phyloP scores from a whole-genome alignment of 106 monocot species.

The Phalaenopsis aphrodite region DNA sequence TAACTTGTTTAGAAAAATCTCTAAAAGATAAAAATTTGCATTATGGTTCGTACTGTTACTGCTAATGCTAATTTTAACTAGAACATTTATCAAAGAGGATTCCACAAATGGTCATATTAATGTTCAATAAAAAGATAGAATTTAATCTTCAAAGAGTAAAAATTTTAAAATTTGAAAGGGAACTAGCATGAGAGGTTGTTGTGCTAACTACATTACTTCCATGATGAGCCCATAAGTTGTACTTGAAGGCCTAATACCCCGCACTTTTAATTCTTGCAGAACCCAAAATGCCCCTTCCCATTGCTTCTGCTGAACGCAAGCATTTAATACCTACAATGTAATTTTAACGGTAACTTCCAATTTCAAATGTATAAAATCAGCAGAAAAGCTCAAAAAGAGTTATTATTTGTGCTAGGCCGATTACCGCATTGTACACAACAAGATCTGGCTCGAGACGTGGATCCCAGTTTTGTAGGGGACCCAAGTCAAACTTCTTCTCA shows the following conservation, averaged over 20 bases:
- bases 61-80: not conserved
- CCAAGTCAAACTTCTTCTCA: slow-evolving; percentile 64
- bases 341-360: not conserved
- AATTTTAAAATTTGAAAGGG: not conserved
- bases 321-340: slow-evolving; percentile 78
- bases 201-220: slow-evolving; percentile 54
- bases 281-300: slow-evolving; percentile 99
- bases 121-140: slow-evolving; percentile 1
- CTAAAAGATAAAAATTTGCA: not conserved
- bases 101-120: slow-evolving; percentile 2
- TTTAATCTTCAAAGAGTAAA: not conserved
- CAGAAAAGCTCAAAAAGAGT: not conserved
- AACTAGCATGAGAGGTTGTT: not conserved
- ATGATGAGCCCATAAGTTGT: slow-evolving; percentile 93
- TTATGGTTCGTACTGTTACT: no score
- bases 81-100: not conserved
- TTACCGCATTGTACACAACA: slow-evolving; percentile 90
- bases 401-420: not conserved
- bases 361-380: not conserved
- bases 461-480: slow-evolving; percentile 79
- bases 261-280: slow-evolving; percentile 74
- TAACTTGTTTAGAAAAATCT: not conserved
- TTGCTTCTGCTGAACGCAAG: slow-evolving; percentile 81
- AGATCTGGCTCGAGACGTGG: slow-evolving; percentile 86
- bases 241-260: slow-evolving; percentile 61